Base-by-base conservation (phyloP, 2,329 filamentous ascomycete genomes). In the Fusarium vanettenii region DNA sequence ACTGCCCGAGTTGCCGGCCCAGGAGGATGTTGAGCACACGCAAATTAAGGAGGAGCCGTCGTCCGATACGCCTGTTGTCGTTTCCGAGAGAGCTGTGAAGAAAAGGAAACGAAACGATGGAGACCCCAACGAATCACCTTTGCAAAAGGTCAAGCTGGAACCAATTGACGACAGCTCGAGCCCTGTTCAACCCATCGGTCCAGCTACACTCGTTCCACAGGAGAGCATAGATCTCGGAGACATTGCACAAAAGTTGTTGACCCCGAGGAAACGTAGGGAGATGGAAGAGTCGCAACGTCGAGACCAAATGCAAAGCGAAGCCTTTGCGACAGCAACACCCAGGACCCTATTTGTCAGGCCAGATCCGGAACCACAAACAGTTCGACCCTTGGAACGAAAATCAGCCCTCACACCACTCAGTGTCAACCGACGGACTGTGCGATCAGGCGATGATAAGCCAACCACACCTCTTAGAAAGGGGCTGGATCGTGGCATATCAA, bases 191-290 rank as follows among this genome's bases (percentile, higher is more conserved):
- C 64, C 76, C 3, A 56, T 69, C 5, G 73, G 74, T 3, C 70
- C 76, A 9, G 69, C 66, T 52, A 69, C 70, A 9, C 69, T 86
- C 68, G 43, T 48, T 48, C 43, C 43, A 48, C 84, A 88, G 45
- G 90, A 91, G 61, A 92, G 90, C 64, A 85, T 92, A 60, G 91
- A 93, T 77, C 84, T 93, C 2, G 83, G 80, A 16, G 80, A 83
- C 18, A 80, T 81, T 43, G 79, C 71, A 10, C 79, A 81, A 35
- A 78, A 64, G 43, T 75, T 84, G n/a, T 73, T 76, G 27, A 85
- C 83, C 1, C 83, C 84, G 3, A 79, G 83, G 52, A 84, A 85
- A 65, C 81, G 79, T 11, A 82, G 79, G 22, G 72, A 77, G 6
- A 35, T 77, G 14, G 78, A 80, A 39, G 68, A 72, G 25, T 61